Evolutionary conservation across 805 yeast species (phyloP).

Genomic region (Kodamaea sagamina): DNA sequence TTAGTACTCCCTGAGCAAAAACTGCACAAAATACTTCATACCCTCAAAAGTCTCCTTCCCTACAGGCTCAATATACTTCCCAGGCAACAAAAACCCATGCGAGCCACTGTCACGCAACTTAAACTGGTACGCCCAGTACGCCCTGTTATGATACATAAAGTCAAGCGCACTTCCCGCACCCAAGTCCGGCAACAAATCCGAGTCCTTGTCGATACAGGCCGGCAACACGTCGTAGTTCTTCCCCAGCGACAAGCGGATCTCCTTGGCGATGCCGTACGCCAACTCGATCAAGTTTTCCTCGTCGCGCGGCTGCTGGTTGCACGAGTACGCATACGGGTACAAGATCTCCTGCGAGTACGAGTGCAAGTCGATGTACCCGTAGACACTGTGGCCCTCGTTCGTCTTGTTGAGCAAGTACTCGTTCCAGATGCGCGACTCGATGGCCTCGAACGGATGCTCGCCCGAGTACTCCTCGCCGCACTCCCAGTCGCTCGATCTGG

Average conservation of each 20-base stretch:
- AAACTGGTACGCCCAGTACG: slow-evolving; percentile 82
- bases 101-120: slow-evolving; percentile 80
- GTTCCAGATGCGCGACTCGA: slow-evolving; percentile 42
- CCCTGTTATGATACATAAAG: slow-evolving; percentile 79
- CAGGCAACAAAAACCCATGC: slow-evolving; percentile 80
- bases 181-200: slow-evolving; percentile 69
- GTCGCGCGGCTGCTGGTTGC: slow-evolving; percentile 73
- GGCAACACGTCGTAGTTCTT: slow-evolving; percentile 67
- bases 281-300: slow-evolving; percentile 77
- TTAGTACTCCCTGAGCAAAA: slow-evolving; percentile 26
- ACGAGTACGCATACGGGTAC: slow-evolving; percentile 81
- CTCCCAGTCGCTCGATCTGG: slow-evolving; percentile 59
- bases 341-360: slow-evolving; percentile 83
- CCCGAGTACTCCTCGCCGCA: slow-evolving; percentile 88
- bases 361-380: slow-evolving; percentile 81
- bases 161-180: slow-evolving; percentile 83
- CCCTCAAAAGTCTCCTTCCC: slow-evolving; percentile 75
- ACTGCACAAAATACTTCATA: slow-evolving; percentile 58
- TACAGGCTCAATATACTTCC: slow-evolving; percentile 68
- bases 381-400: slow-evolving; percentile 53
- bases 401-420: slow-evolving; percentile 41
- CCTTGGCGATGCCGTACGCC: slow-evolving; percentile 77
- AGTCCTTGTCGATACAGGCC: slow-evolving; percentile 78
- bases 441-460: slow-evolving; percentile 61
- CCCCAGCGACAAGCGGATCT: slow-evolving; percentile 65